Conservation (phyloP, 805 yeast genomes). For the Sugiyamaella valdiviana region DNA sequence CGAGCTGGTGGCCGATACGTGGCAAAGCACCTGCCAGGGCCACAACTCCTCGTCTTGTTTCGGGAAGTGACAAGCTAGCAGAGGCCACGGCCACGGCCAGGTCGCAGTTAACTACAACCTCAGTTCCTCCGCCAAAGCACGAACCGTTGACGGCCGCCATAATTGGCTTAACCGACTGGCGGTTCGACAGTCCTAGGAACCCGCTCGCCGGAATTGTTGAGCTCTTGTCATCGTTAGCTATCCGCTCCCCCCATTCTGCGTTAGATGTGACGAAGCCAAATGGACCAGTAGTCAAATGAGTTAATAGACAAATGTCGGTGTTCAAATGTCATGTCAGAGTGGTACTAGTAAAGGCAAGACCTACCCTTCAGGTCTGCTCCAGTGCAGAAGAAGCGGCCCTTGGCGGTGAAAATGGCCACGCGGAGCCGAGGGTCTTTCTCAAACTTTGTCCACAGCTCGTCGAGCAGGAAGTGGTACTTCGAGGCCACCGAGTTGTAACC, state of each 20-base stretch:
- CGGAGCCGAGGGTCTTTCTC: conserved; percentile 18
- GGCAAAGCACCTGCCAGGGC: conserved; percentile 28
- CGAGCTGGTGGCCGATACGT: conserved; percentile 21
- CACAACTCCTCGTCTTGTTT: conserved; percentile 23
- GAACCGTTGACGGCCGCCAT: conserved; percentile 27
- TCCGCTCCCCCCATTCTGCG: conserved; percentile 2
- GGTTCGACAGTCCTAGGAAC: conserved; percentile 25
- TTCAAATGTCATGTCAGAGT: too few relatives aligned
- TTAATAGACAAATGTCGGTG: too few relatives aligned
- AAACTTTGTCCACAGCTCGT: conserved; percentile 18
- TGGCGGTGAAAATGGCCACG: conserved; percentile 25
- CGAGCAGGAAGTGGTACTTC: conserved; percentile 14
- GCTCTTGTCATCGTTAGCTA: background rate
- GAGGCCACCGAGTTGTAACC: conserved; percentile 18
- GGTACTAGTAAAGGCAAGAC: background rate
- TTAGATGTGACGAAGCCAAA: too few relatives aligned
- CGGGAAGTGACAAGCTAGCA: conserved; percentile 24
- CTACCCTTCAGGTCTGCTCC: conserved; percentile 28
- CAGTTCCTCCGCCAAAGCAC: conserved; percentile 28
- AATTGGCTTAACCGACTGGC: conserved; percentile 22
- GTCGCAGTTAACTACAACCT: conserved; percentile 25
- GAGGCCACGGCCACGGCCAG: conserved; percentile 22
- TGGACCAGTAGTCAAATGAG: too few relatives aligned
- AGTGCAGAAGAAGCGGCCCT: conserved; percentile 26
- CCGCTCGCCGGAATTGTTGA: conserved; percentile 12